Base-by-base conservation (phyloP, 2,329 filamentous ascomycete genomes). In the Setomelanomma holmii region DNA sequence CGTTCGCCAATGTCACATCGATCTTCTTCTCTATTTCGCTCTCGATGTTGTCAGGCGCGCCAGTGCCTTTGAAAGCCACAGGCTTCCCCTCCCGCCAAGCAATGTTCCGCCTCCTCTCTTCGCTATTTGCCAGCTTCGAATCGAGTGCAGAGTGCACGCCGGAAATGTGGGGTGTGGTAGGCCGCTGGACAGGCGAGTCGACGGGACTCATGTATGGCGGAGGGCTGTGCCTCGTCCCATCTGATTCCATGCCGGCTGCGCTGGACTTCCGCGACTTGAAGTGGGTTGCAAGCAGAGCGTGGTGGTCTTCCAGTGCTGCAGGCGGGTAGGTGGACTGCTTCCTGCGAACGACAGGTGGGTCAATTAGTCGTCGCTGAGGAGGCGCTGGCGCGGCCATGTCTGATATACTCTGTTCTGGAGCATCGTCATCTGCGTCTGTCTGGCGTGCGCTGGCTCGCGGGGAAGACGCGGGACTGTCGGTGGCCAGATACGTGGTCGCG, bases 21-120 rank as follows among this genome's bases (percentile, higher is more conserved):
- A 88, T 87, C 38, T 84, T 82, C 68, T 84, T 85, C 48, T 87
- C 85, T 20, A 86, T 80, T 40, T 79, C 78, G 27, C 75, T 70
- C 38, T 79, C 79, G 49, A 75, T 69, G 62, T 75, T 78, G 11
- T 77, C 74, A 35, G 75, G 54, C 42, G 60, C 51, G 58, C 68
- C 58, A 62, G 68, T 61, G 71, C 71, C 51, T 66, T 71, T 63
- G 71, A 76, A 54, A 60, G 73, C 72, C 63, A 79, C 76, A 5
- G 78, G 77, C 51, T 80, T 78, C 16, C 79, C 79, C 61, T 78
- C 70, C 22, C 79, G 72, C 80, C 80, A 82, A 42, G 78, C 78
- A 44, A 79, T 72, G 58, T 82, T 81, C 53, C 74, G 73, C 47
- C 77, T 64, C 47, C 80, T 63, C 56, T 81, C 76, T 21, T 76